Evolutionary conservation across 768 basidiomycete genomes (phyloP), one percentile per base, ranked within the genome.

Genomic region (Phylloporus sp.): DNA sequence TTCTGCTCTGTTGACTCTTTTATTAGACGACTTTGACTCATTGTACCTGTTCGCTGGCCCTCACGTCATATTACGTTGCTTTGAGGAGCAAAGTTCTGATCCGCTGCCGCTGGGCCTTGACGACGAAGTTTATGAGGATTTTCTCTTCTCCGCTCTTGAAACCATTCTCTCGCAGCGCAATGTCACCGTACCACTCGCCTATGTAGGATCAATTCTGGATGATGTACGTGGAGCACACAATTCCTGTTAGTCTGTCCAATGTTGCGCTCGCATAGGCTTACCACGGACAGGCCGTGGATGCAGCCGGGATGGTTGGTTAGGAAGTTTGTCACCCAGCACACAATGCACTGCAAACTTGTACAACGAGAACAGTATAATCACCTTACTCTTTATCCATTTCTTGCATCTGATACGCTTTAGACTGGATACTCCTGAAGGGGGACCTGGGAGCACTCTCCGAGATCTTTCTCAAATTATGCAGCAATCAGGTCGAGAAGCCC

Each of bases 31-130:
- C 18, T 60, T 56, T 15, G 6, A 49, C 10, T 39, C 34, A 10
- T 34, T 57, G n/a, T 57, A 49, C 27, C 31, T 60, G 12, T 60
- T 57, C n/a, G 49, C 59, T 15, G 58, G 59, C 31, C 59, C 59
- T 1, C 52, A 44, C 13, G 26, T 49, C 12, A 45, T 60, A 39
- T 36, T 47, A 18, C 46, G 46, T 6, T 59, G 59, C 51, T 49
- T 55, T 18, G 57, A 59, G 39, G 59, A 59, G 35, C 45, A 43
- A 35, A 50, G 36, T 15, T 54, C 53, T 4, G 24, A n/a, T 18
- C 57, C 53, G 6, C 44, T 59, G 16, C 57, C 53, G 16, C 4
- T 15, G 12, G 2, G n/a, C 9, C 1, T 2, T 2, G 47, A 52
- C 8, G 49, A 59, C 0, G 47, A 20, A 4, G 5, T 24, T 6